Evolutionary conservation across 2,329 filamentous ascomycete species (phyloP).

Genomic region (Colletotrichum trifolii): DNA sequence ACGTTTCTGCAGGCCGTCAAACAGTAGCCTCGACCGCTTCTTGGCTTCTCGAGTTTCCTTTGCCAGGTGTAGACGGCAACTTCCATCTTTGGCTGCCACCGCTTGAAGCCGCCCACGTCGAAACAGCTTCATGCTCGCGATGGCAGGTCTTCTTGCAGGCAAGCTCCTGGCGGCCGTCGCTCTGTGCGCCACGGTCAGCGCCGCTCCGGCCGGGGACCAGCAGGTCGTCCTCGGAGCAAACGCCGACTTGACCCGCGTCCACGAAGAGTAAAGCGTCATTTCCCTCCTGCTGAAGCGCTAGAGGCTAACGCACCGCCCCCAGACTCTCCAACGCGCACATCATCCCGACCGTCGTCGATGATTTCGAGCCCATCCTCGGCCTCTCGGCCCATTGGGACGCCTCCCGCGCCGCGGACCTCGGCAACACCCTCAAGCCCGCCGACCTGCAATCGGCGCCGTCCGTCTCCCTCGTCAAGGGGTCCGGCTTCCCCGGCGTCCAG

Average conservation of each 20-base stretch:
- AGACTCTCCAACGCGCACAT: constrained; percentile 34
- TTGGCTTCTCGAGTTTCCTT: background rate
- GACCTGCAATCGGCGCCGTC: constrained; percentile 31
- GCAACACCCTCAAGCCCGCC: constrained; percentile 33
- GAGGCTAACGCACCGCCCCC: constrained; percentile 5
- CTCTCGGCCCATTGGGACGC: constrained; percentile 34
- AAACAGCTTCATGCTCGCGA: background rate
- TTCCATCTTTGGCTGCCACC: background rate
- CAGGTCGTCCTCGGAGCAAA: constrained; percentile 26
- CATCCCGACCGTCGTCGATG: constrained; percentile 36
- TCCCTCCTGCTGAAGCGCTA: background rate
- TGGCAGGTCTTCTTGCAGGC: constrained; percentile 25
- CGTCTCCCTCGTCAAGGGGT: constrained; percentile 24
- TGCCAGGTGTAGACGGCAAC: background rate
- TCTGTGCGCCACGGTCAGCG: constrained; percentile 14
- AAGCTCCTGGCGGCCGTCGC: constrained; percentile 29
- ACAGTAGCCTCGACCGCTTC: background rate
- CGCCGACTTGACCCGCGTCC: constrained; percentile 36
- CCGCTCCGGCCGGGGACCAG: constrained; percentile 9
- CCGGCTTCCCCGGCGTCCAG: constrained; percentile 32
- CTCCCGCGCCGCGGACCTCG: constrained; percentile 30
- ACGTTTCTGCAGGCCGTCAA: background rate
- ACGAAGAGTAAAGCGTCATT: constrained; percentile 28
- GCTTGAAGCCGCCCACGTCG: background rate
- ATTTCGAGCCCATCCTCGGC: constrained; percentile 36